phyloP scores from a whole-genome alignment of 305 asterid species.

The Fraxinus sp. region DNA sequence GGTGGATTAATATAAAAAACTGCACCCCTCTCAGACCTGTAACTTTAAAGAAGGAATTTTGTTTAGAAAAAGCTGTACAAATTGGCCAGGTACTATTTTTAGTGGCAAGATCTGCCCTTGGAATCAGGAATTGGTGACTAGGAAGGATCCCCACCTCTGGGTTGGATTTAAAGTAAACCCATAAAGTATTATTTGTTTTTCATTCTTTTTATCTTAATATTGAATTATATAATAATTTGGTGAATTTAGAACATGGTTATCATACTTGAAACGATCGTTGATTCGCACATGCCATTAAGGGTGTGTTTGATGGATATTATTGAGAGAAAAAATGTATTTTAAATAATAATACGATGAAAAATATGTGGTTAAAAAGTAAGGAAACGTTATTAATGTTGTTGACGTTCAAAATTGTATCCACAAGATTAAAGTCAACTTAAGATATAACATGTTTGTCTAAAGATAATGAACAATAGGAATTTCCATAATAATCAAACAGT shows the following conservation, averaged over 20 bases:
- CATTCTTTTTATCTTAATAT: not conserved
- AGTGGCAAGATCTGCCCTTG: conserved; percentile 37
- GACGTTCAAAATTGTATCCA: too few relatives aligned
- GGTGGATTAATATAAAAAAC: conserved; percentile 7
- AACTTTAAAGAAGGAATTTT: conserved; percentile 28
- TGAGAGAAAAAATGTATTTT: too few relatives aligned
- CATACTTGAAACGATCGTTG: not conserved
- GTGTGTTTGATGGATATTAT: too few relatives aligned
- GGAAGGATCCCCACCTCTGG: conserved; percentile 31
- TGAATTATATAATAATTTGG: not conserved
- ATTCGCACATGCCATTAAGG: not conserved
- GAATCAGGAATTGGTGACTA: conserved; percentile 31
- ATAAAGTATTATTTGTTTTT: not conserved
- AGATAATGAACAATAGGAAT: too few relatives aligned
- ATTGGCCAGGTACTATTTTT: not conserved
- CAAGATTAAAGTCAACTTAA: too few relatives aligned
- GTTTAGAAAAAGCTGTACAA: conserved; percentile 32
- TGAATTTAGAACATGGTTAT: not conserved
- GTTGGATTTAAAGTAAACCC: conserved; percentile 27
- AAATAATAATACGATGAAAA: too few relatives aligned
- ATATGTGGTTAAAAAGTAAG: too few relatives aligned
- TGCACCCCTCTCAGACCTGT: conserved; percentile 28
- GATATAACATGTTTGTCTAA: too few relatives aligned
- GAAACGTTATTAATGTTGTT: too few relatives aligned
- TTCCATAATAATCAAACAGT: too few relatives aligned